These are phyloP conservation scores for Aspergillus caelatus DNA, from an alignment of 2,329 filamentous ascomycete genomes.

Conservation along the genomic window DNA sequence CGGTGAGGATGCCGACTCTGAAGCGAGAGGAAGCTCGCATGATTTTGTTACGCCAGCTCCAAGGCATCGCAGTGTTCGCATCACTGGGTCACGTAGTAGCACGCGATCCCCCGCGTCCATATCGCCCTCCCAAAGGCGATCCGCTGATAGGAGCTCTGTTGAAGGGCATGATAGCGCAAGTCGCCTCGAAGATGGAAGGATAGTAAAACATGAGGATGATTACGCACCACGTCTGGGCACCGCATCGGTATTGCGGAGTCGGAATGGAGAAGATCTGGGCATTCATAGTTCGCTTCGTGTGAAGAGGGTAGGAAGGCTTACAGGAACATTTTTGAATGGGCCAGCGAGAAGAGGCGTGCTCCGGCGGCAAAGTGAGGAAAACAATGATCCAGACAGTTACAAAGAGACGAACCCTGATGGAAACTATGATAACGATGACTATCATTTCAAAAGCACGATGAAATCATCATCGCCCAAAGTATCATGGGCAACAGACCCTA, in stretches of 20 bases:
- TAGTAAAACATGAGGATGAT: constrained; percentile 37
- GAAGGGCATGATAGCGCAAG: constrained; percentile 39
- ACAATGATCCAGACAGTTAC: constrained; percentile 47
- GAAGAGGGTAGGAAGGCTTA: constrained; percentile 74
- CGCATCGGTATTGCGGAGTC: constrained; percentile 42
- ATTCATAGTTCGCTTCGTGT: constrained; percentile 75
- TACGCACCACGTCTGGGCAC: constrained; percentile 34
- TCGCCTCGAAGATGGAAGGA: constrained; percentile 37
- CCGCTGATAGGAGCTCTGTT: constrained; percentile 30
- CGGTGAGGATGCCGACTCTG: constrained; percentile 33
- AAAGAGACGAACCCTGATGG: constrained; percentile 33
- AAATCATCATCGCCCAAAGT: constrained; percentile 39
- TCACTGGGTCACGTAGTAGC: constrained; percentile 44
- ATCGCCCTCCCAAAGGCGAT: constrained; percentile 39
- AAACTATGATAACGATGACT: constrained; percentile 31
- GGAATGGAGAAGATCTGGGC: constrained; percentile 64
- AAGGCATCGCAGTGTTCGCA: constrained; percentile 46
- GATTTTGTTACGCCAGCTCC: constrained; percentile 52
- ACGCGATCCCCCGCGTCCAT: constrained; percentile 44
- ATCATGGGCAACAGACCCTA: constrained; percentile 38
- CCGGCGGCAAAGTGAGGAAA: constrained; percentile 65
- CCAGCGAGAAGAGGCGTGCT: constrained; percentile 74
- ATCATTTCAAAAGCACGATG: constrained; percentile 24
- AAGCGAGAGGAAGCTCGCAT: constrained; percentile 28
- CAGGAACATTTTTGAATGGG: constrained; percentile 77